Evolutionary conservation across 2,329 filamentous ascomycete genomes (phyloP).

Genomic region (Cladobotryum mycophilum): DNA sequence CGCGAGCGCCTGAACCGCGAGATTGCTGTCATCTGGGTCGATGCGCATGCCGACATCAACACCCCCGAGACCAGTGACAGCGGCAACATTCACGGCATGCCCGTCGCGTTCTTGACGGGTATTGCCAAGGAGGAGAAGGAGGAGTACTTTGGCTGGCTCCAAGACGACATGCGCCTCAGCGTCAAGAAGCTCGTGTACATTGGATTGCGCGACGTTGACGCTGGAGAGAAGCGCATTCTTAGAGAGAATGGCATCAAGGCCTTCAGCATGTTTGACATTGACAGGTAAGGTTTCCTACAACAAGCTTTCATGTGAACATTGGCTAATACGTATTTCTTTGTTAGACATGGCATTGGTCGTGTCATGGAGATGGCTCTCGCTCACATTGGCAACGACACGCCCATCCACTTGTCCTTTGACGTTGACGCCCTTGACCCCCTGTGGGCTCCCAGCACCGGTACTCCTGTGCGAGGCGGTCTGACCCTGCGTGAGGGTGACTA

Average conservation of each 20-base stretch:
- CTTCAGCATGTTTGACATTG: constrained; percentile 98
- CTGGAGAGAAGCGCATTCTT: constrained; percentile 88
- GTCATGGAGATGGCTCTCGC: constrained; percentile 98
- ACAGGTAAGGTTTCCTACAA: constrained; percentile 51
- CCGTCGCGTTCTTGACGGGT: constrained; percentile 83
- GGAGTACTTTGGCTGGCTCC: constrained; percentile 86
- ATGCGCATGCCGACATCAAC: constrained; percentile 97
- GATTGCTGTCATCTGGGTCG: constrained; percentile 96
- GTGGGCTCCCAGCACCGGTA: constrained; percentile 94
- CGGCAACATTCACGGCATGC: constrained; percentile 98
- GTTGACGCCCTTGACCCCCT: constrained; percentile 93
- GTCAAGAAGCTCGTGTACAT: constrained; percentile 93
- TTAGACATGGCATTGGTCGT: constrained; percentile 81
- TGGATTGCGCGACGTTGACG: constrained; percentile 84
- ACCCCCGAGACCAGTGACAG: constrained; percentile 83
- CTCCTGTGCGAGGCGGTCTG: constrained; percentile 85
- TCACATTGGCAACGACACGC: constrained; percentile 89
- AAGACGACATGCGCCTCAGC: constrained; percentile 62
- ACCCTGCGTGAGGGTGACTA: constrained; percentile 94
- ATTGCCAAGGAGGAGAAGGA: constrained; percentile 69
- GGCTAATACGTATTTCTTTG: neutral
- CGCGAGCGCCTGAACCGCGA: constrained; percentile 76
- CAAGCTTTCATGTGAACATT: no score
- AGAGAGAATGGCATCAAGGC: constrained; percentile 86
- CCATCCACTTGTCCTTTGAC: constrained; percentile 95